Percentiles rank a stretch among this genome's conserved stretches.
phyloP scores from a whole-genome alignment of 768 basidiomycete species.

The Coprinellus micaceus region DNA sequence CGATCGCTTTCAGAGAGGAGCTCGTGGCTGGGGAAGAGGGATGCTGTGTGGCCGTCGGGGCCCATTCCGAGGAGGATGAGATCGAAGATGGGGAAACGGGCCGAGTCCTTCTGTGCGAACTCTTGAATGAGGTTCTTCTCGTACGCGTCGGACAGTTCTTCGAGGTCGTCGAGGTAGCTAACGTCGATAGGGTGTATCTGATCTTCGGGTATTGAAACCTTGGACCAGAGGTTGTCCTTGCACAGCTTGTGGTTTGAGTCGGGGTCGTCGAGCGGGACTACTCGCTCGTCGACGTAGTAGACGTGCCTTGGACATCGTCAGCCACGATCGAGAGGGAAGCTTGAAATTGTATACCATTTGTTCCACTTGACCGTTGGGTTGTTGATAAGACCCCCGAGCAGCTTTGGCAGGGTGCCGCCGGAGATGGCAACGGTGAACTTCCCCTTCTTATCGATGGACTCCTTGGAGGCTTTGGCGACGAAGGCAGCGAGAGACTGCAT shows the following conservation, averaged over 20 bases:
- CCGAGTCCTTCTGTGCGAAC: slow-evolving; percentile 90
- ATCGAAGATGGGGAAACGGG: slow-evolving; percentile 96
- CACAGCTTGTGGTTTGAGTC: slow-evolving; percentile 91
- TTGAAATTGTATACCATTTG: slow-evolving; percentile 90
- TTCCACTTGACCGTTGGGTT: slow-evolving; percentile 80
- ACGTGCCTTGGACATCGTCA: slow-evolving; percentile 67
- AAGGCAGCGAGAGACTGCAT: slow-evolving; percentile 71
- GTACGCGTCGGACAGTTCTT: slow-evolving; percentile 78
- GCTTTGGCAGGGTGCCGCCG: slow-evolving; percentile 85
- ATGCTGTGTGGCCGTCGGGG: slow-evolving; percentile 97
- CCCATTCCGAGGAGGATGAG: slow-evolving; percentile 96
- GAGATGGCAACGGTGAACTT: slow-evolving; percentile 92
- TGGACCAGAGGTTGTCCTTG: slow-evolving; percentile 67
- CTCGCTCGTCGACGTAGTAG: slow-evolving; percentile 95
- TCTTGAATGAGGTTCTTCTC: slow-evolving; percentile 81
- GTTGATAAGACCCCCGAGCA: slow-evolving; percentile 67
- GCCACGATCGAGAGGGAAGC: background rate
- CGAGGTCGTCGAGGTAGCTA: slow-evolving; percentile 61
- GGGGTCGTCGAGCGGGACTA: slow-evolving; percentile 86
- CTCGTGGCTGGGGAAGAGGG: slow-evolving; percentile 91
- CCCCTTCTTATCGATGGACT: slow-evolving; percentile 84
- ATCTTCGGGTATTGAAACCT: slow-evolving; percentile 69
- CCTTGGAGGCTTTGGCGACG: slow-evolving; percentile 82
- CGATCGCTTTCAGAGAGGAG: slow-evolving; percentile 83
- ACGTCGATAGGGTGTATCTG: slow-evolving; percentile 86